These are phyloP conservation scores for Spergularia bocconei DNA, from an alignment of 148 eudicot genomes.

Conservation along the genomic window DNA sequence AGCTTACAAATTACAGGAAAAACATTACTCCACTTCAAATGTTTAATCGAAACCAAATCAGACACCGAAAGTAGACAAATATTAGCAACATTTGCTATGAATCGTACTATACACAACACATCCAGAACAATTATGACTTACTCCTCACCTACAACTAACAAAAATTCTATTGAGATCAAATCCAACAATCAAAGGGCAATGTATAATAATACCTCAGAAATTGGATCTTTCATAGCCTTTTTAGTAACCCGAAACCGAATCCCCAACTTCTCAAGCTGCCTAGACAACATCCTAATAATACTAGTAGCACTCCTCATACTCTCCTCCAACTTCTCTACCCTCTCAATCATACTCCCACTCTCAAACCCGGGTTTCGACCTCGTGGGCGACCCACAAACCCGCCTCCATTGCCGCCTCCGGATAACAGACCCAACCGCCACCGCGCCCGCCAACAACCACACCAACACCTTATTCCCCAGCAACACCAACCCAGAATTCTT, in stretches of 20 bases:
- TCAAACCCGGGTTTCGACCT: constrained; percentile 31
- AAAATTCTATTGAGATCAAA: neutral
- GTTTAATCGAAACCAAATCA: neutral
- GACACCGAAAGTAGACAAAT: neutral
- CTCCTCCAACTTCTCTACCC: constrained; percentile 88
- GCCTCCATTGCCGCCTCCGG: constrained; percentile 75
- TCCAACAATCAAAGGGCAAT: neutral
- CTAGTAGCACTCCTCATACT: constrained; percentile 54
- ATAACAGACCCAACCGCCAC: constrained; percentile 64
- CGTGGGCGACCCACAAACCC: constrained; percentile 41
- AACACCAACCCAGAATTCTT: constrained; percentile 38
- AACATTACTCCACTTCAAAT: neutral
- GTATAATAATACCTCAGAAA: constrained; percentile 70
- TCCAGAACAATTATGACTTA: neutral
- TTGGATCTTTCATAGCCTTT: constrained; percentile 76
- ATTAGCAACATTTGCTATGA: neutral
- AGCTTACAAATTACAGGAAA: neutral
- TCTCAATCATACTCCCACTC: constrained; percentile 62
- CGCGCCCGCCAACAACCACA: constrained; percentile 55
- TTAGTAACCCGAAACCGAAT: constrained; percentile 77
- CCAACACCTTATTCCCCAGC: constrained; percentile 48
- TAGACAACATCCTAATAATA: constrained; percentile 58
- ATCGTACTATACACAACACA: neutral
- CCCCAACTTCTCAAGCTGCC: constrained; percentile 94
- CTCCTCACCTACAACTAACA: neutral